Evolutionary conservation across 768 basidiomycete species (phyloP).

Genomic region (Ramaria rubella): DNA sequence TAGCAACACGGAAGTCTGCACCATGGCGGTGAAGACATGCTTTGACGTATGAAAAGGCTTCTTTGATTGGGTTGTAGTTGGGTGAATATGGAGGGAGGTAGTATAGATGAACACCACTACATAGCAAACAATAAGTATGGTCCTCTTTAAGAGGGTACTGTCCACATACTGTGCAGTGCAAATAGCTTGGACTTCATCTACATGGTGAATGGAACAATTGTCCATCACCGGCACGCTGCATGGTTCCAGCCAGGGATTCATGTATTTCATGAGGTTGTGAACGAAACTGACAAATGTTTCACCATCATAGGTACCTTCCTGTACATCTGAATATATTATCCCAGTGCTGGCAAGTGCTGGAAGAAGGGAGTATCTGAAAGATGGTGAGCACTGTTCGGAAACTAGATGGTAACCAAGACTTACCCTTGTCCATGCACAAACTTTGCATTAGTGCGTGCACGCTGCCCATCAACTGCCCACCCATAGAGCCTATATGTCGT

Average conservation of each 20-base stretch:
- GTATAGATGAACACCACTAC: conserved; percentile 7
- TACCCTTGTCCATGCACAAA: not conserved
- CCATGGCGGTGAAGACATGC: conserved; percentile 13
- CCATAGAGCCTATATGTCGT: conserved; percentile 1
- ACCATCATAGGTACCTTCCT: conserved; percentile 19
- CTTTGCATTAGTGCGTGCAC: not conserved
- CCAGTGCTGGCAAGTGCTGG: conserved; percentile 17
- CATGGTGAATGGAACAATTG: conserved; percentile 37
- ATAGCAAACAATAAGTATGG: not conserved
- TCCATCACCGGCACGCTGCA: conserved; percentile 34
- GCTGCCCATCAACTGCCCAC: not conserved
- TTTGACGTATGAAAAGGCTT: conserved; percentile 25
- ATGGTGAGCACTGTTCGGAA: not conserved
- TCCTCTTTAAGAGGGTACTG: not conserved
- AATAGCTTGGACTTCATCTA: conserved; percentile 23
- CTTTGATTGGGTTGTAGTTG: conserved; percentile 27
- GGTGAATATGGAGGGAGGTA: conserved; percentile 29
- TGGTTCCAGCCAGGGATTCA: conserved; percentile 30
- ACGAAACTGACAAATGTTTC: conserved; percentile 28
- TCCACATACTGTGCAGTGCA: not conserved
- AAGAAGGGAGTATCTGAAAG: conserved; percentile 17
- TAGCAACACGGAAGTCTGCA: not conserved
- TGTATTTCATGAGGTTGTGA: conserved; percentile 20
- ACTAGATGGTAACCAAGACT: not conserved
- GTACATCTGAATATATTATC: conserved; percentile 19